Base-by-base conservation (phyloP, 352 stramenopile species). In the Phytopythium boreale region DNA sequence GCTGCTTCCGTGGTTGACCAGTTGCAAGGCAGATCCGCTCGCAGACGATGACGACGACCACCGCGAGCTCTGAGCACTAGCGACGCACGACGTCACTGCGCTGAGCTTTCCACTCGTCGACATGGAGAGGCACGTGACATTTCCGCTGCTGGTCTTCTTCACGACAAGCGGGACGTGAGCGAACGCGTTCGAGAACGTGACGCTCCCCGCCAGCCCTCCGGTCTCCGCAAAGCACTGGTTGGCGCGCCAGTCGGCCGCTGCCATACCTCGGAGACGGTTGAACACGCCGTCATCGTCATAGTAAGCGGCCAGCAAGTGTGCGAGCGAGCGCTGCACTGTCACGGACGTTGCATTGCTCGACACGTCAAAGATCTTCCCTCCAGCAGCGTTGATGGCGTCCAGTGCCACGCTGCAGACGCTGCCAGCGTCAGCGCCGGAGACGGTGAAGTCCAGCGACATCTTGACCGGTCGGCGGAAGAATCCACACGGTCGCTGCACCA, bases 161-260 rank as follows among this genome's bases (percentile, higher is more conserved):
- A 55, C 47, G 26, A 55, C 24, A 4, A 55, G 47, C 3, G 47
- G 24, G 26, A 55, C 47, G 14, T 12, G 22, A 19, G 24, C 47
- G 26, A 55, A 55, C 47, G 47, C 26, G 47, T 55, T 55, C 24
- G 26, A 31, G 47, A 55, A 31, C 14, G 26, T 55, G 24, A 55
- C 26, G 47, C 26, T 22, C 5, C 12, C 37, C 22, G 47, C 11
- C 15, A 55, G 7, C 3, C 26, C 47, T 19, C 71, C 71, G 0
- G 68, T 73, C 59, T 78, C 71, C 2, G 71, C 63, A 50, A 73
- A 75, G 59, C 71, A 78, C 64, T 75, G 67, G 59, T 78, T 67
- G 22, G 62, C 60, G n/a, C 67, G 63, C 26, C 50, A 69, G 59
- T 78, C 68, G 4, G 71, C 65, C 2, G 57, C 59, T 12, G 57